Evolutionary conservation across 139 green algal species (phyloP).

Genomic region (Spirogloea muscicola): DNA sequence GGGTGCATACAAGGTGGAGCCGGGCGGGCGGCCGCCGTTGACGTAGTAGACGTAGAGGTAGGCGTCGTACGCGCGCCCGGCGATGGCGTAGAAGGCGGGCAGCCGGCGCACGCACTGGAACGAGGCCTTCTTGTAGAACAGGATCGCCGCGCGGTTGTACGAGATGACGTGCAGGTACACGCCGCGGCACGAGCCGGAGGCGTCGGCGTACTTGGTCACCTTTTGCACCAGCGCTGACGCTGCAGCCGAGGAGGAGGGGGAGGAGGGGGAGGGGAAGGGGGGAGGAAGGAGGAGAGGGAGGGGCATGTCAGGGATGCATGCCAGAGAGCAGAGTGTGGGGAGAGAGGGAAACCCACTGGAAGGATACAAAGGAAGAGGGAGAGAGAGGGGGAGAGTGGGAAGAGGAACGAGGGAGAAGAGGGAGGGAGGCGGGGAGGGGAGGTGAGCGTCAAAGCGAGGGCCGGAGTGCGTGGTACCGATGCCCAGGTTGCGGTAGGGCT

Average conservation of each 20-base stretch:
- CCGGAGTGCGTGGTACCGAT: no score
- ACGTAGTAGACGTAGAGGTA: slow-evolving; percentile 40
- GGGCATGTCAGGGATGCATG: no score
- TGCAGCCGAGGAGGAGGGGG: no score
- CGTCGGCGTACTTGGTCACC: slow-evolving; percentile 18
- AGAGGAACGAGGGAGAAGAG: no score
- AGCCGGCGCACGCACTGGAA: slow-evolving; percentile 24
- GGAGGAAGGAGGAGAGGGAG: no score
- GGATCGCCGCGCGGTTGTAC: slow-evolving; percentile 33
- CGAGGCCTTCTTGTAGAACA: slow-evolving; percentile 25
- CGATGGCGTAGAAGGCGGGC: slow-evolving; percentile 25
- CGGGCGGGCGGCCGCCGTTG: slow-evolving; percentile 28
- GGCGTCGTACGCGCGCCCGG: slow-evolving; percentile 9
- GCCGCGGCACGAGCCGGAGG: background rate
- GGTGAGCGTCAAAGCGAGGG: no score
- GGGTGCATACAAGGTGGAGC: slow-evolving; percentile 20
- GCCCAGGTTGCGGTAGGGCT: slow-evolving; percentile 34
- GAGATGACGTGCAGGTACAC: slow-evolving; percentile 45
- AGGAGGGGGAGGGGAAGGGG: no score
- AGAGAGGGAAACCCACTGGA: no score
- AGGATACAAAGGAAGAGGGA: no score
- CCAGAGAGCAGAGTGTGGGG: no score
- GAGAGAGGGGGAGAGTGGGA: no score
- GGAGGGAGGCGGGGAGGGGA: no score
- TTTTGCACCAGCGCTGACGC: slow-evolving; percentile 31